phyloP scores from a whole-genome alignment of 2,329 filamentous ascomycete genomes.

The Colletotrichum aenigma region DNA sequence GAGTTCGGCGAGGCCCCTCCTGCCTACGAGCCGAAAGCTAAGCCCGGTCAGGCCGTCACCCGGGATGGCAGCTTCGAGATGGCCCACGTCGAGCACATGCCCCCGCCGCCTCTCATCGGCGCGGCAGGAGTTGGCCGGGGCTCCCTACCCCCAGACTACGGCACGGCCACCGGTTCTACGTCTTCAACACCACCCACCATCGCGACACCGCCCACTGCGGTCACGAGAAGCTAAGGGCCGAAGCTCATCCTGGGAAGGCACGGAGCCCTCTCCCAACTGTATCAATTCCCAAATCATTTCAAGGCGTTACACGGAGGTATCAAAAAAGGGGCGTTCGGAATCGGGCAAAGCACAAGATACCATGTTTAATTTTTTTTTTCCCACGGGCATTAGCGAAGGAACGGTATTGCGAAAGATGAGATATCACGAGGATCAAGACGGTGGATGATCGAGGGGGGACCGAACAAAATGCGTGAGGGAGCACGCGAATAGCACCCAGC shows the following conservation, averaged over 20 bases:
- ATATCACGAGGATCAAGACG: not conserved
- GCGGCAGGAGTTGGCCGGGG: not conserved
- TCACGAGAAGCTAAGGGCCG: not conserved
- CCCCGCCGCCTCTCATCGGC: not conserved
- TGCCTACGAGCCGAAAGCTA: constrained; percentile 52
- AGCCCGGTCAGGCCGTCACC: constrained; percentile 22
- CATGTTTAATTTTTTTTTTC: constrained; percentile 4
- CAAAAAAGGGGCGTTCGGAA: not conserved
- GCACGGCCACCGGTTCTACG: constrained; percentile 6
- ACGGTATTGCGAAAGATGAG: not conserved
- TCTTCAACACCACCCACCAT: constrained; percentile 6
- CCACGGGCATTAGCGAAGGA: not conserved
- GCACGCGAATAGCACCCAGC: not conserved
- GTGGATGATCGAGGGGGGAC: not conserved
- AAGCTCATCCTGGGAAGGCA: not conserved
- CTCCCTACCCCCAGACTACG: constrained; percentile 10
- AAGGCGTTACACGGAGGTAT: not conserved
- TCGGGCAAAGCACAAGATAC: constrained; percentile 11
- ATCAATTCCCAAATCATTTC: not conserved
- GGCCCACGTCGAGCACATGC: constrained; percentile 6
- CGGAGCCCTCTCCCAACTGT: not conserved
- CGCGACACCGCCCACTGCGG: not conserved
- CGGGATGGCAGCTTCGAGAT: constrained; percentile 15
- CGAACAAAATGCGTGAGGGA: not conserved
- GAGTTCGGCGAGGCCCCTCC: constrained; percentile 70